A percentile compares a stretch with the other conserved stretches of the same genome.
phyloP scores from a whole-genome alignment of 371 early-diverging fungal genomes.

The Nosema granulosis region DNA sequence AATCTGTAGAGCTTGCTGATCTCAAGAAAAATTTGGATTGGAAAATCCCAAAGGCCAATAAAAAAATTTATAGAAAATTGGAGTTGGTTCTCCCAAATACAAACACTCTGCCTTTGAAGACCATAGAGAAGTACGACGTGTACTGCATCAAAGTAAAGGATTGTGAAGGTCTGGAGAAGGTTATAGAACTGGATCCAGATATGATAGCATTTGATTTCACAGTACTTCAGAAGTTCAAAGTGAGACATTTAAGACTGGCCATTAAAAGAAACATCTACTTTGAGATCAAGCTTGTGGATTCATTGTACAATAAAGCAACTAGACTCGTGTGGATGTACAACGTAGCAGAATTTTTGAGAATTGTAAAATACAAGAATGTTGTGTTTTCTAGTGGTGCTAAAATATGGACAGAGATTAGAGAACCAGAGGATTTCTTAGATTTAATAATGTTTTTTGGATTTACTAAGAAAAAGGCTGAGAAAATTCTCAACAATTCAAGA shows the following conservation, averaged over 20 bases:
- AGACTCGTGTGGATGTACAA: constrained; percentile 39
- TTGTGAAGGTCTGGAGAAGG: constrained; percentile 6
- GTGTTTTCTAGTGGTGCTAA: constrained; percentile 31
- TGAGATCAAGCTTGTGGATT: constrained; percentile 29
- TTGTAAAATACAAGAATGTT: constrained; percentile 44
- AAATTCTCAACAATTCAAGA: constrained; percentile 26
- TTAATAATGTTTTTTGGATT: constrained; percentile 30
- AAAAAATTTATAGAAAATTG: constrained; percentile 4
- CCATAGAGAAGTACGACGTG: not conserved
- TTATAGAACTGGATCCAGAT: constrained; percentile 28
- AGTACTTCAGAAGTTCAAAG: not conserved
- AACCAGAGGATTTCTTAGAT: constrained; percentile 12
- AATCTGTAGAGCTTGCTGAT: constrained; percentile 1
- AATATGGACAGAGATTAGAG: constrained; percentile 32
- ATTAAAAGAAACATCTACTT: constrained; percentile 42
- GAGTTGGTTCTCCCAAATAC: not conserved
- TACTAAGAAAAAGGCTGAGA: not conserved
- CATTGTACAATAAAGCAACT: constrained; percentile 19
- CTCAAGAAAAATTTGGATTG: not conserved
- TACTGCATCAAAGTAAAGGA: not conserved
- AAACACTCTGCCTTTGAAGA: not conserved
- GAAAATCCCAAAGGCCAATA: not conserved
- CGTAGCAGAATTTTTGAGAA: constrained; percentile 20
- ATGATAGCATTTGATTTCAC: constrained; percentile 38
- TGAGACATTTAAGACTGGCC: constrained; percentile 4